These are phyloP conservation scores for Nematocida parisii DNA, from an alignment of 371 early-diverging fungal species.

Conservation along the genomic window DNA sequence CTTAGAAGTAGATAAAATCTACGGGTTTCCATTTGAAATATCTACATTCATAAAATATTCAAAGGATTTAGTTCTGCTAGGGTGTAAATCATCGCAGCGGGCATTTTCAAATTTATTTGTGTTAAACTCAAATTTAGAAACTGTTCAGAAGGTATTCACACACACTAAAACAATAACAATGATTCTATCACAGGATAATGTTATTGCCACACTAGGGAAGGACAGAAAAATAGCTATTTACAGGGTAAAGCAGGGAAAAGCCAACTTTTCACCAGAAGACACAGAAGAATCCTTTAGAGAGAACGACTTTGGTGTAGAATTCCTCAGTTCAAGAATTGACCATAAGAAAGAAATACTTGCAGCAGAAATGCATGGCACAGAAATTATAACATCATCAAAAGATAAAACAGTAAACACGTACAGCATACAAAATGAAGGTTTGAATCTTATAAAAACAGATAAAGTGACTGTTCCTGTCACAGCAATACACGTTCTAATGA, in stretches of 20 bases:
- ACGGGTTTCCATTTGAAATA: constrained; percentile 48
- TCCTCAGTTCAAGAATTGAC: constrained; percentile 26
- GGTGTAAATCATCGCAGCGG: constrained; percentile 42
- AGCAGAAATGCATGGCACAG: not conserved
- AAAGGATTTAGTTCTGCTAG: not conserved
- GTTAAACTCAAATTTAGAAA: not conserved
- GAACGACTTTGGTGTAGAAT: not conserved
- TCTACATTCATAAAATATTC: not conserved
- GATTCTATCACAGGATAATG: not conserved
- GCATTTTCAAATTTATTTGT: constrained; percentile 34
- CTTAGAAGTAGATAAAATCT: constrained; percentile 18
- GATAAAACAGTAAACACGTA: constrained; percentile 33
- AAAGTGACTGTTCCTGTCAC: not conserved
- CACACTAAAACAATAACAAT: constrained; percentile 33
- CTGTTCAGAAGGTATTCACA: constrained; percentile 14
- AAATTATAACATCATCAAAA: constrained; percentile 16
- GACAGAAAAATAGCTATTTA: constrained; percentile 17
- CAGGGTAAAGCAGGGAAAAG: not conserved
- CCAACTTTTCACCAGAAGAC: not conserved
- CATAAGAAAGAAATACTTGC: constrained; percentile 36
- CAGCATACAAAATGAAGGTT: not conserved
- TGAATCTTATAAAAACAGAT: not conserved
- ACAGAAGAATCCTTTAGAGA: not conserved
- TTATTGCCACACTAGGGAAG: constrained; percentile 14
- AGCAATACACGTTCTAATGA: not conserved